These are phyloP conservation scores for Elongisporangium prolatum DNA, from an alignment of 352 stramenopile genomes.

Conservation along the genomic window DNA sequence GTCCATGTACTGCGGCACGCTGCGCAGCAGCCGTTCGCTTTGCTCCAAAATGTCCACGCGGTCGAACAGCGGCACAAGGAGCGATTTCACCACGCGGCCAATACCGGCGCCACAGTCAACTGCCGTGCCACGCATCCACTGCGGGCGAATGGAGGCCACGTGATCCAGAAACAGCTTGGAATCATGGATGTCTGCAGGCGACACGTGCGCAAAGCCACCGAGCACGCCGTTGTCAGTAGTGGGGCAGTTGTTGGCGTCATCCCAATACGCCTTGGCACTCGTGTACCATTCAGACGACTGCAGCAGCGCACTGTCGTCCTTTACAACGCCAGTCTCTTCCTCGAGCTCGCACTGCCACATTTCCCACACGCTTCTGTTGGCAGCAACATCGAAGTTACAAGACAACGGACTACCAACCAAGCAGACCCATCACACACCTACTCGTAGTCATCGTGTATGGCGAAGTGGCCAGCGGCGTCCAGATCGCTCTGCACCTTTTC, in stretches of 20 bases:
- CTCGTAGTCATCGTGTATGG: constrained; percentile 58
- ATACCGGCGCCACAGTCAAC: constrained; percentile 91
- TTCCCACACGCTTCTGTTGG: constrained; percentile 47
- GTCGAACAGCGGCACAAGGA: constrained; percentile 87
- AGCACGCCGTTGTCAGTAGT: constrained; percentile 93
- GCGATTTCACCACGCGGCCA: constrained; percentile 92
- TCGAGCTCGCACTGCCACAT: constrained; percentile 71
- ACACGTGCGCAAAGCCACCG: constrained; percentile 87
- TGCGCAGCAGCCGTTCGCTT: constrained; percentile 86
- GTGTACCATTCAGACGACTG: constrained; percentile 57
- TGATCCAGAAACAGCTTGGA: constrained; percentile 59
- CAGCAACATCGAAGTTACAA: neutral
- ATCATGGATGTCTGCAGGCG: constrained; percentile 70
- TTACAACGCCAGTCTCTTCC: constrained; percentile 17
- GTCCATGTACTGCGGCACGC: constrained; percentile 88
- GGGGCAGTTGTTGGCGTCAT: constrained; percentile 90
- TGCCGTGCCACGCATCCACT: constrained; percentile 39
- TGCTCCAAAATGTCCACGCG: constrained; percentile 94
- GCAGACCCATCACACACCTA: constrained; percentile 14
- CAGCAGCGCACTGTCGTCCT: constrained; percentile 3
- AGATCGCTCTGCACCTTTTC: constrained; percentile 56
- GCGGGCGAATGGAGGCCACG: constrained; percentile 33
- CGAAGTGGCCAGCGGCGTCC: constrained; percentile 43
- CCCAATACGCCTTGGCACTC: constrained; percentile 73
- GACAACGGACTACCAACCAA: neutral